Base-by-base conservation (phyloP, 1,284 basidiomycete genomes). In the Melanopsichium pennsylvanicum region DNA sequence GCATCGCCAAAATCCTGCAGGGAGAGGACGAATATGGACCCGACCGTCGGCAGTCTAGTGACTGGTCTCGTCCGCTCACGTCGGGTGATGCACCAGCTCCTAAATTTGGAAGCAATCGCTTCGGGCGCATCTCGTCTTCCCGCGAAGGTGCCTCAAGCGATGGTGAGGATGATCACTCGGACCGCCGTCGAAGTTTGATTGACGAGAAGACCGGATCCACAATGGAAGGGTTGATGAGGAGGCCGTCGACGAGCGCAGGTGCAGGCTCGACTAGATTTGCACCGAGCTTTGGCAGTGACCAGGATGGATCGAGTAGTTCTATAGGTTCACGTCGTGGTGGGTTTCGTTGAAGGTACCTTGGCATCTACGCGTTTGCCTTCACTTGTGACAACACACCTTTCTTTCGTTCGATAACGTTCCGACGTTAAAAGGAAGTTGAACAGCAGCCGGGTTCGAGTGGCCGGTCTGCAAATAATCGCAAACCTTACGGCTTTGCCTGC, bases 181-280 rank as follows among this genome's bases (percentile, higher is more conserved):
- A 60, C 4, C 66, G 66, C 13, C 42, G 66, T 13, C 51, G 47
- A 18, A 56, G 50, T 13, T 29, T 68, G 23, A 38, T 35, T 12
- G 22, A 55, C 15, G 54, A 54, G 4, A 42, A 37, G 5, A 42
- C 40, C n/a, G 51, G 34, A 13, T 44, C 66, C 9, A 41, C 51
- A 13, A 29, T 50, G 3, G 55, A 58, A 10, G 56, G 40, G 10
- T 48, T 63, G 22, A 35, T 35, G 42, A 43, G 60, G 26, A 36
- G 66, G 13, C 66, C 66, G 13, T 69, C 59, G n/a, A 69, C 66
- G 5, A 63, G 59, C 8, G 66, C 66, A 16, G 66, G 66, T 26
- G 66, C 59, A 1, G 60, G 55, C 18, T 55, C 58, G 36, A 63
- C 66, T 12, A 55, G 60, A 15, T 69, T 63, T 18, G 59, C 56